Evolutionary conservation across 2,329 filamentous ascomycete species (phyloP).

Genomic region (Esteya vermicola): DNA sequence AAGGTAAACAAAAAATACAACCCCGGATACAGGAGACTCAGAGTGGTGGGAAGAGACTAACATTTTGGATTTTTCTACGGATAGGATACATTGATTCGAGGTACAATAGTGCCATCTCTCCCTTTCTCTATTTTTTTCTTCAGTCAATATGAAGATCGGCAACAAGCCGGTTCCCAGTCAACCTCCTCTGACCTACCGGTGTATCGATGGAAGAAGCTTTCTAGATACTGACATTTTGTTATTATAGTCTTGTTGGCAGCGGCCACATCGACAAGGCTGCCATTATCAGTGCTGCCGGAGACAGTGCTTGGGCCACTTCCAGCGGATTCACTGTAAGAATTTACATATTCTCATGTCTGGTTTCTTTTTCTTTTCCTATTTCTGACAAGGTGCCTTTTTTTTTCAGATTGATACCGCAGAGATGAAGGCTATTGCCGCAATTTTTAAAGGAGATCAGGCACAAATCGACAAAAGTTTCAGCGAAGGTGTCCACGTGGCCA

Average conservation of each 20-base stretch:
- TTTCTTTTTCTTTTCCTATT: not conserved
- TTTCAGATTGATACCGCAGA: slow-evolving; percentile 39
- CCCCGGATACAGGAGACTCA: too few relatives aligned
- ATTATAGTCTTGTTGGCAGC: slow-evolving; percentile 65
- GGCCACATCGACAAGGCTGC: slow-evolving; percentile 72
- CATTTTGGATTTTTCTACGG: too few relatives aligned
- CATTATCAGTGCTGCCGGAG: slow-evolving; percentile 69
- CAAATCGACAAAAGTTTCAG: slow-evolving; percentile 52
- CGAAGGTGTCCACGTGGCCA: slow-evolving; percentile 61
- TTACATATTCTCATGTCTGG: slow-evolving; percentile 13
- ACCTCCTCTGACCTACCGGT: too few relatives aligned
- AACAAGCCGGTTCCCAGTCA: too few relatives aligned
- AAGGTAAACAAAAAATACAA: slow-evolving; percentile 5
- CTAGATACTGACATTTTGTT: too few relatives aligned
- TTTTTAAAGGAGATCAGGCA: slow-evolving; percentile 28
- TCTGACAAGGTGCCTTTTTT: not conserved
- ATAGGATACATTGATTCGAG: slow-evolving; percentile 10
- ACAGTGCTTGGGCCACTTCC: slow-evolving; percentile 64
- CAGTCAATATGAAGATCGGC: too few relatives aligned
- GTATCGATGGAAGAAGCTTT: too few relatives aligned
- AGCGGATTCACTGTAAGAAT: slow-evolving; percentile 55
- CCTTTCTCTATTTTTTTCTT: not conserved
- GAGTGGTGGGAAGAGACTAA: too few relatives aligned
- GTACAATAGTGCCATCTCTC: slow-evolving; percentile 4
- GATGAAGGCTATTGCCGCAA: slow-evolving; percentile 41